Percentiles rank a stretch among this genome's conserved stretches.
These are phyloP conservation scores for Colletotrichum sp. DNA, from an alignment of 2,329 filamentous ascomycete species.

Conservation along the genomic window DNA sequence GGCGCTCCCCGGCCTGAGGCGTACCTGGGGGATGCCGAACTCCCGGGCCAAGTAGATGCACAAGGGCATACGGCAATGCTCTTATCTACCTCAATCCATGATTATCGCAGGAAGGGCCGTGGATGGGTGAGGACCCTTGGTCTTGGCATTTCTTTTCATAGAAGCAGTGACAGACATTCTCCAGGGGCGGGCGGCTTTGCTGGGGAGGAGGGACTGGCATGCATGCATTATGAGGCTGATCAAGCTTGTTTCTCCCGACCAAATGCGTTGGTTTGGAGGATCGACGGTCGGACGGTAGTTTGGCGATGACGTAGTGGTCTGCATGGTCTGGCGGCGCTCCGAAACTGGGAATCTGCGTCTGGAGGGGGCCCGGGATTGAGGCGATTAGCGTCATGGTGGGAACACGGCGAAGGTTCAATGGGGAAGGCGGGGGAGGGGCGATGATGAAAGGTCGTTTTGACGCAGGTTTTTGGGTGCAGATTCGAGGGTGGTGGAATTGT, in stretches of 20 bases:
- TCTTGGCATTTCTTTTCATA: not conserved
- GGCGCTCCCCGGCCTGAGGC: not conserved
- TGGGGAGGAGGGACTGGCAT: not conserved
- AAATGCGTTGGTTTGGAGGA: not conserved
- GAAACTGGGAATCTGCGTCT: conserved; percentile 4
- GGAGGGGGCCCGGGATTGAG: not conserved
- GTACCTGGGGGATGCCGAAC: not conserved
- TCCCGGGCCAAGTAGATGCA: not conserved
- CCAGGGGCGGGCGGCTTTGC: not conserved
- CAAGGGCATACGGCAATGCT: not conserved
- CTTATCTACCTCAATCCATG: not conserved
- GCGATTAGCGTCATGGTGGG: conserved; percentile 8
- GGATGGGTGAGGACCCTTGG: not conserved
- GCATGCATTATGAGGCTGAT: not conserved
- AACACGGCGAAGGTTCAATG: not conserved
- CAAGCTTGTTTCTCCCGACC: not conserved
- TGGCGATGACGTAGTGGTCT: not conserved
- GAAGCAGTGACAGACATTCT: not conserved
- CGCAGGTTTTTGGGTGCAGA: not conserved
- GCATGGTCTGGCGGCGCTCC: not conserved
- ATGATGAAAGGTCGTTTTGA: not conserved
- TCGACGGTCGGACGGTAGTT: not conserved
- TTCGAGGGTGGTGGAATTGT: not conserved
- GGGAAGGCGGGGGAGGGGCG: conserved; percentile 6
- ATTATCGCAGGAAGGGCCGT: not conserved